Conservation (phyloP, 75 land plant species). For the Picea sitchensis region DNA sequence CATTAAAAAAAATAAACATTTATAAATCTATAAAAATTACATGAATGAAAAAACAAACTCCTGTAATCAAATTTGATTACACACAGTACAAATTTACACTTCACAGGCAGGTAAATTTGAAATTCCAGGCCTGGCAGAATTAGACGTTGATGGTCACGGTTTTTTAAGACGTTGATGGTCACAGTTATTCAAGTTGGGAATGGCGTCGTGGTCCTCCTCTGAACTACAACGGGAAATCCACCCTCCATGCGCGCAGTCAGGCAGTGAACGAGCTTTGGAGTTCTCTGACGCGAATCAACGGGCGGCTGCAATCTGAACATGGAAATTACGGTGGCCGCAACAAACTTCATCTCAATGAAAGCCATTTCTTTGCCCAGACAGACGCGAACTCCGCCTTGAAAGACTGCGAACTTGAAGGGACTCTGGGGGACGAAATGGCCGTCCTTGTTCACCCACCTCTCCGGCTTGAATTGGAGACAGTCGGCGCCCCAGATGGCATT, state of each 20-base stretch:
- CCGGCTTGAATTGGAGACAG: slow-evolving; percentile 25
- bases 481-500: slow-evolving; percentile 20
- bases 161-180: too few species aligned
- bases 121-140: too few species aligned
- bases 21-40: too few species aligned
- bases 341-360: slow-evolving; percentile 31
- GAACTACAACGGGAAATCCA: slow-evolving; percentile 6
- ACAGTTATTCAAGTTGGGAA: too few species aligned
- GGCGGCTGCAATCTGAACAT: slow-evolving; percentile 9
- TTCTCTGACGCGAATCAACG: neutral
- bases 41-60: too few species aligned
- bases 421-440: slow-evolving; percentile 1
- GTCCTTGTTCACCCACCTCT: slow-evolving; percentile 17
- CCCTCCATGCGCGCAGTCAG: neutral
- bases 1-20: too few species aligned
- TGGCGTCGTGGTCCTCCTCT: neutral
- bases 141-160: too few species aligned
- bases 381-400: slow-evolving; percentile 24
- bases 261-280: neutral
- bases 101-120: too few species aligned
- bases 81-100: too few species aligned
- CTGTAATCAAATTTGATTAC: too few species aligned
- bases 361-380: slow-evolving; percentile 50
- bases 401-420: slow-evolving; percentile 22
- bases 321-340: slow-evolving; percentile 18